phyloP scores from a whole-genome alignment of 305 asterid species.

The Plantago lanceolata region DNA sequence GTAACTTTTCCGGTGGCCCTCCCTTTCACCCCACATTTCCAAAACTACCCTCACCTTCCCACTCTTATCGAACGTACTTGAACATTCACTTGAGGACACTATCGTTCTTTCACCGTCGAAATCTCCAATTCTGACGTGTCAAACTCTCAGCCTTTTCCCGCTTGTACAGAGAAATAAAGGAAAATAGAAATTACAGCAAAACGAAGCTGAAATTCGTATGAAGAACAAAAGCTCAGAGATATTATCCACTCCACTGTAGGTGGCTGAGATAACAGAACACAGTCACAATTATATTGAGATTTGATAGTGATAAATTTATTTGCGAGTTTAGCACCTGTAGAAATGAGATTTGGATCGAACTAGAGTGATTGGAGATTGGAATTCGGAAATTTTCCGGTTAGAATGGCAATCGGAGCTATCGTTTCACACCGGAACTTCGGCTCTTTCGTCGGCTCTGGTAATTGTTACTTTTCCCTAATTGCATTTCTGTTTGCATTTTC shows the following conservation, averaged over 20 bases:
- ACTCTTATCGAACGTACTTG: not conserved
- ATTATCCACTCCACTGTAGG: slow-evolving; percentile 25
- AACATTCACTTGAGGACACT: slow-evolving; percentile 13
- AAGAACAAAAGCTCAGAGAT: slow-evolving; percentile 24
- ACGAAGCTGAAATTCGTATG: slow-evolving; percentile 30
- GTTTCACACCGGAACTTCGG: slow-evolving; percentile 72
- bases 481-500: not conserved
- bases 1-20: not conserved
- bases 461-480: slow-evolving; percentile 2
- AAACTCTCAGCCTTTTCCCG: slow-evolving; percentile 30
- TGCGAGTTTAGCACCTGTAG: not conserved
- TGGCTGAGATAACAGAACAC: slow-evolving; percentile 16
- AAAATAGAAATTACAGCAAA: slow-evolving; percentile 19
- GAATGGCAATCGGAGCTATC: slow-evolving; percentile 75
- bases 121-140: slow-evolving; percentile 32
- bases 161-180: slow-evolving; percentile 12
- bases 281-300: slow-evolving; percentile 1
- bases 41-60: not conserved
- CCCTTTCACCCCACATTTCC: not conserved
- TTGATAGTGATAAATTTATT: not conserved
- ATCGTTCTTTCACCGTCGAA: not conserved
- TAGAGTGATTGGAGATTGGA: slow-evolving; percentile 1
- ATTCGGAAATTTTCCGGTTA: slow-evolving; percentile 32
- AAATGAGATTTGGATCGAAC: slow-evolving; percentile 8
- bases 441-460: slow-evolving; percentile 46